Evolutionary conservation across 305 asterid genomes (phyloP).

Genomic region (Rubia balearica): DNA sequence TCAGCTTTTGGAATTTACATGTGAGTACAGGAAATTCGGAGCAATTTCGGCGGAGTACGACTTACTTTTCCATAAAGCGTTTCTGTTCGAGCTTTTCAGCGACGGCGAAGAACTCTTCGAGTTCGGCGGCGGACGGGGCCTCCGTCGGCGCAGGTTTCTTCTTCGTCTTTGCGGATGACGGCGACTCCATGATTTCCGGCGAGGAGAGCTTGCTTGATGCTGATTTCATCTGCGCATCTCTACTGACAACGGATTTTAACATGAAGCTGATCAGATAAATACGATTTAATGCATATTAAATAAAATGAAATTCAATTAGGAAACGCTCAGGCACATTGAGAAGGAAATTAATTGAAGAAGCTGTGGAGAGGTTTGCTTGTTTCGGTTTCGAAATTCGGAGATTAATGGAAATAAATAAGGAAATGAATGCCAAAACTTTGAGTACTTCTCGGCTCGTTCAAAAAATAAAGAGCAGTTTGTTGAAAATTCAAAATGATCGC

Average conservation of each 20-base stretch:
- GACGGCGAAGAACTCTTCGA: constrained; percentile 66
- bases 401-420: not conserved
- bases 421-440: not conserved
- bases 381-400: constrained; percentile 16
- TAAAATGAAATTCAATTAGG: not conserved
- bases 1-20: not conserved
- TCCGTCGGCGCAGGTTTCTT: constrained; percentile 22
- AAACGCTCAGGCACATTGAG: constrained; percentile 10
- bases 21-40: not conserved
- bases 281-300: not conserved
- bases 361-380: not conserved
- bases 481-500: constrained; percentile 6
- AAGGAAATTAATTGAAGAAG: not conserved
- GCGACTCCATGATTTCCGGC: constrained; percentile 29
- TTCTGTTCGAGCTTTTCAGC: constrained; percentile 63
- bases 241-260: constrained; percentile 27
- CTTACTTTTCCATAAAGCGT: constrained; percentile 71
- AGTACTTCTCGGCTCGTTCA: not conserved
- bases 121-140: constrained; percentile 53
- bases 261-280: not conserved
- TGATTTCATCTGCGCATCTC: constrained; percentile 38
- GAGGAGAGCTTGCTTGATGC: constrained; percentile 46
- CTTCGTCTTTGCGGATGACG: constrained; percentile 18
- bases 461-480: not conserved
- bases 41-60: constrained; percentile 8